These are phyloP conservation scores for Paraphoma chrysanthemicola DNA, from an alignment of 2,329 filamentous ascomycete species.

Conservation along the genomic window DNA sequence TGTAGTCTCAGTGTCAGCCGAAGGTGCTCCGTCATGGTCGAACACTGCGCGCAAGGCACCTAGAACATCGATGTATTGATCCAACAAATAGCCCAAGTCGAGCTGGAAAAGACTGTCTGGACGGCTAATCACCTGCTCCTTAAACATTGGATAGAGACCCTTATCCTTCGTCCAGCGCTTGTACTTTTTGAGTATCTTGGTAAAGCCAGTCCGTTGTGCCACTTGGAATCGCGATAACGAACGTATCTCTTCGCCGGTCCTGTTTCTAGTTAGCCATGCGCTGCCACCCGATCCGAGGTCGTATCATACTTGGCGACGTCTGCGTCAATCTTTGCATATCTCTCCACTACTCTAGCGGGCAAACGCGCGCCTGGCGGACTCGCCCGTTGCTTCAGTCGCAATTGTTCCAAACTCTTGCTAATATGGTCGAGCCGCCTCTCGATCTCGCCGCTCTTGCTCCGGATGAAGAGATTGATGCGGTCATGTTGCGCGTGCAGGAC, in stretches of 20 bases:
- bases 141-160: slow-evolving; percentile 70
- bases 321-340: slow-evolving; percentile 59
- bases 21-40: slow-evolving; percentile 36
- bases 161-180: slow-evolving; percentile 83
- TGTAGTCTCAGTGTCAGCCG: slow-evolving; percentile 13
- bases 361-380: slow-evolving; percentile 32
- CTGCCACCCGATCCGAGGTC: neutral
- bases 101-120: slow-evolving; percentile 75
- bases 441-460: slow-evolving; percentile 81
- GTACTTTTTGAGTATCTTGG: slow-evolving; percentile 87
- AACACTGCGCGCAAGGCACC: slow-evolving; percentile 54
- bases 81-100: slow-evolving; percentile 64
- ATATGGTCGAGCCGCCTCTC: slow-evolving; percentile 65
- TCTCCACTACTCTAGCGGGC: slow-evolving; percentile 55
- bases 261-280: slow-evolving; percentile 31
- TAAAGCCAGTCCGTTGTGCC: slow-evolving; percentile 77
- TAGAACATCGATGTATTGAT: slow-evolving; percentile 57
- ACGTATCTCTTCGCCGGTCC: slow-evolving; percentile 74
- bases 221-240: slow-evolving; percentile 74
- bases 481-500: slow-evolving; percentile 78
- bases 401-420: slow-evolving; percentile 46
- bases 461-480: slow-evolving; percentile 78
- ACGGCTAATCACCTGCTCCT: slow-evolving; percentile 68
- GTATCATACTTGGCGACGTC: slow-evolving; percentile 52
- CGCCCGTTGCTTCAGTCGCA: slow-evolving; percentile 29